Conservation (phyloP, 2,329 filamentous ascomycete genomes). For the Plenodomus tracheiphilus region DNA sequence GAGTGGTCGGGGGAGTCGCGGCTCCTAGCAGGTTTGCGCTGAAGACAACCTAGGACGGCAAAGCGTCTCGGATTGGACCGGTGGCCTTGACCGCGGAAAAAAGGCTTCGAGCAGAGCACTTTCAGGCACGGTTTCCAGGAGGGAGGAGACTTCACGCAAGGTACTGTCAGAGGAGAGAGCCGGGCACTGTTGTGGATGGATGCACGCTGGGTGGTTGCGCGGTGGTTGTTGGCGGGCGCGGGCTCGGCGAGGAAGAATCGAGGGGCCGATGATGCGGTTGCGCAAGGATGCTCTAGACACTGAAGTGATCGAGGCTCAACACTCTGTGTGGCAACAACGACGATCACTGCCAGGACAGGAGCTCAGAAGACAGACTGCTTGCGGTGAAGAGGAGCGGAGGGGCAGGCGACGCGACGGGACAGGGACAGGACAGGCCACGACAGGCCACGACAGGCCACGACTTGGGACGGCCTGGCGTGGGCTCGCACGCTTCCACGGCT, state of each 20-base stretch:
- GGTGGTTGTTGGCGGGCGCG: slow-evolving; percentile 11
- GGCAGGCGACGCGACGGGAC: slow-evolving; percentile 9
- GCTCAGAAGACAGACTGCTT: slow-evolving; percentile 8
- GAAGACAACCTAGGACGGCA: slow-evolving; percentile 17
- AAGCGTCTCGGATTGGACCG: slow-evolving; percentile 25
- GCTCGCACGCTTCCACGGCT: slow-evolving; percentile 3
- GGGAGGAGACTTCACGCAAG: not conserved
- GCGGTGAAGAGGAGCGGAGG: slow-evolving; percentile 15
- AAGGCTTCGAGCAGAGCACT: not conserved
- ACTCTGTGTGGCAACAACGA: slow-evolving; percentile 16
- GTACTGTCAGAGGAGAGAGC: not conserved
- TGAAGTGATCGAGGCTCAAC: slow-evolving; percentile 18
- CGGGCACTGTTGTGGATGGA: not conserved
- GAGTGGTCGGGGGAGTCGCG: slow-evolving; percentile 18
- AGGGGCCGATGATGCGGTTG: not conserved
- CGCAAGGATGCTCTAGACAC: slow-evolving; percentile 11
- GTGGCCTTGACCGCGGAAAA: slow-evolving; percentile 19
- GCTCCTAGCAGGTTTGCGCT: slow-evolving; percentile 33
- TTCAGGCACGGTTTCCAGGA: not conserved
- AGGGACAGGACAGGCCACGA: slow-evolving; percentile 15
- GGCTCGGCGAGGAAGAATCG: slow-evolving; percentile 16
- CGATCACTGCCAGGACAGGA: slow-evolving; percentile 33
- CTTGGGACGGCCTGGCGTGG: not conserved
- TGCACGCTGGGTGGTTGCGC: not conserved
- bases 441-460: slow-evolving; percentile 4